A percentile compares a stretch with the other conserved stretches of the same genome.
Evolutionary conservation across 164 flowering plant species (phyloP).

Genomic region (Saururus chinensis): DNA sequence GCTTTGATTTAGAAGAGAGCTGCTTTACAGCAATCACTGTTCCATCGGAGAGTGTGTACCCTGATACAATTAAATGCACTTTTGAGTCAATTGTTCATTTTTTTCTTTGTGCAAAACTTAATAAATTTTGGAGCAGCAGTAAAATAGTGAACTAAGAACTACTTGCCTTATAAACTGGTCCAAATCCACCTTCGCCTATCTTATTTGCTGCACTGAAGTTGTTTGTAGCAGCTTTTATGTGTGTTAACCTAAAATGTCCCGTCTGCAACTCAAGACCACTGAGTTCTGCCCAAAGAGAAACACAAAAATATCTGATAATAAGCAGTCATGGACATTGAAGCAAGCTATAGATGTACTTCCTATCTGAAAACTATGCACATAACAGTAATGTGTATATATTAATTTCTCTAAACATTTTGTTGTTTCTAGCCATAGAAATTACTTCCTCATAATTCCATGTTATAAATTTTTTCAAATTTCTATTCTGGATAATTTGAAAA

Average conservation of each 20-base stretch:
- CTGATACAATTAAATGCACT: background rate
- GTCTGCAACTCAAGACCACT: constrained; percentile 25
- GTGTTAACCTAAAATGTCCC: constrained; percentile 30
- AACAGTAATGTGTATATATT: constrained; percentile 37
- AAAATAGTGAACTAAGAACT: no score
- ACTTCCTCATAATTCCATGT: no score
- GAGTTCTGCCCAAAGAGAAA: constrained; percentile 11
- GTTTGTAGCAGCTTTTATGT: constrained; percentile 40
- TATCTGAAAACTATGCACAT: constrained; percentile 1
- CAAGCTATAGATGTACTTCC: background rate
- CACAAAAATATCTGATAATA: no score
- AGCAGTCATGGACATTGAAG: background rate
- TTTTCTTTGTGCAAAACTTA: no score
- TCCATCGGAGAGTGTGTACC: constrained; percentile 33
- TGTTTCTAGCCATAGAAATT: constrained; percentile 10
- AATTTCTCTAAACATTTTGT: constrained; percentile 37
- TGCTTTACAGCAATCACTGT: constrained; percentile 51
- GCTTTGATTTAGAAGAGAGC: constrained; percentile 49
- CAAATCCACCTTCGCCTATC: constrained; percentile 67
- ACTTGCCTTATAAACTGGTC: constrained; percentile 49
- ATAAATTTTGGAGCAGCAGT: no score
- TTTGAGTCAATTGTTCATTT: no score
- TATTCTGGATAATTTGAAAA: no score
- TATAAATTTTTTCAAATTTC: no score
- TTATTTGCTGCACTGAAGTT: constrained; percentile 36